These are phyloP conservation scores for Vanrija sp. DNA, from an alignment of 1,284 basidiomycete species.

Conservation along the genomic window DNA sequence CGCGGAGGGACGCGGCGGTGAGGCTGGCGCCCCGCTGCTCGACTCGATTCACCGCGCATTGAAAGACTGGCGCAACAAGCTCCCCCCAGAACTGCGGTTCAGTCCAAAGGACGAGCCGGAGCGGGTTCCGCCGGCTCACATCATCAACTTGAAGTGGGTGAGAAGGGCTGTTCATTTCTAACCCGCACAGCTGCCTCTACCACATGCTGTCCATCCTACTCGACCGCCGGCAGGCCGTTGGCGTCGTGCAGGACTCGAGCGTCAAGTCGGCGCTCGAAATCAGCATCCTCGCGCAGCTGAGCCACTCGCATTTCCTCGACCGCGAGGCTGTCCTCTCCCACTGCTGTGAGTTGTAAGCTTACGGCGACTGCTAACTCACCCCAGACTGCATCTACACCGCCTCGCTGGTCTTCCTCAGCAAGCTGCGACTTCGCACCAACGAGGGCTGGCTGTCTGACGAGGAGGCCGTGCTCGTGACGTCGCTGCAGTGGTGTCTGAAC, in stretches of 20 bases:
- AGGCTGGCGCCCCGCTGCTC: slow-evolving; percentile 1
- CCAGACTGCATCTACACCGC: slow-evolving; percentile 6
- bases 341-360: neutral
- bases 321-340: slow-evolving; percentile 2
- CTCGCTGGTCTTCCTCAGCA: neutral
- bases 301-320: neutral
- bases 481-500: neutral
- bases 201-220: slow-evolving; percentile 2
- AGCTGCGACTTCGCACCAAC: neutral
- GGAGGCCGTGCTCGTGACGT: neutral
- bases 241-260: neutral
- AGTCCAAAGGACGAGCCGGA: neutral
- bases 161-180: too few relatives aligned
- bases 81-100: neutral
- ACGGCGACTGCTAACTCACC: neutral
- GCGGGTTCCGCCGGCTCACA: neutral
- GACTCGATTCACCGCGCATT: neutral
- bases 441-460: neutral
- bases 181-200: neutral
- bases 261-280: neutral
- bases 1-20: neutral
- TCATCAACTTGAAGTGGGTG: slow-evolving; percentile 4
- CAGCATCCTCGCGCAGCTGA: neutral
- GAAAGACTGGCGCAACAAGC: neutral
- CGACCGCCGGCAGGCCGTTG: neutral